Base-by-base conservation (phyloP, 208 protist species). In the Crithidia expoeki region DNA sequence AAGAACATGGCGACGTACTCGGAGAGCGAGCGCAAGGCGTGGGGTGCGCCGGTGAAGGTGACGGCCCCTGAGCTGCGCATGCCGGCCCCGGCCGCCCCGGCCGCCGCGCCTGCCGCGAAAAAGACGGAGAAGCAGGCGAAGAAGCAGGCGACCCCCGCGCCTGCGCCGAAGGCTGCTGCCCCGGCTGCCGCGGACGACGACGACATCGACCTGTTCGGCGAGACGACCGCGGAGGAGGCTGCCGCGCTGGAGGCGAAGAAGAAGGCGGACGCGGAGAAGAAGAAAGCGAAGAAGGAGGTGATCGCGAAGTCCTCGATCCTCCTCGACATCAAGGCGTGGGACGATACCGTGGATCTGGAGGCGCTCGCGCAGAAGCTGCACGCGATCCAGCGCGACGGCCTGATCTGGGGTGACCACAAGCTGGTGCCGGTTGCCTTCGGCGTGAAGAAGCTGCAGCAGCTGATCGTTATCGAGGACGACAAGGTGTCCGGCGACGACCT, bases 381-480 rank as follows among this genome's bases (percentile, higher is more conserved):
- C 67, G 83, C 80, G 1, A 86, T 94, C 57, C 30, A 87, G 66
- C 89, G 87, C 56, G 85, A 93, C 46, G 94, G 94, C 47, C 89
- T 98, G 17, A 30, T 94, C 10, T 98, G 94, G 93, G 91, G 93
- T 71, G 81, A 88, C 56, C 73, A 86, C 72, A 95, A 97, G 80
- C 78, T 96, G n/a, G 79, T 94, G 56, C 81, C 93, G 14, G 79
- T 98, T 38, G 96, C 90, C 49, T 98, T 95, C 71, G 96, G 96
- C 63, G 91, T 98, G 49, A 98, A 97, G 84, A 98, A 98, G 85
- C 86, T 98, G 12, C 83, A 96, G 72, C 94, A 96, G 76, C 84
- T 89, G 50, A 83, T 85, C 65, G 84, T 96, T 40, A 92, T 98
- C 80, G 94, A 97, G 81, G 97, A 98, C 86, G 94, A 97, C 76